Evolutionary conservation across 805 yeast species (phyloP), one percentile per base, ranked within the genome.

Genomic region (Geotrichum ghanense): DNA sequence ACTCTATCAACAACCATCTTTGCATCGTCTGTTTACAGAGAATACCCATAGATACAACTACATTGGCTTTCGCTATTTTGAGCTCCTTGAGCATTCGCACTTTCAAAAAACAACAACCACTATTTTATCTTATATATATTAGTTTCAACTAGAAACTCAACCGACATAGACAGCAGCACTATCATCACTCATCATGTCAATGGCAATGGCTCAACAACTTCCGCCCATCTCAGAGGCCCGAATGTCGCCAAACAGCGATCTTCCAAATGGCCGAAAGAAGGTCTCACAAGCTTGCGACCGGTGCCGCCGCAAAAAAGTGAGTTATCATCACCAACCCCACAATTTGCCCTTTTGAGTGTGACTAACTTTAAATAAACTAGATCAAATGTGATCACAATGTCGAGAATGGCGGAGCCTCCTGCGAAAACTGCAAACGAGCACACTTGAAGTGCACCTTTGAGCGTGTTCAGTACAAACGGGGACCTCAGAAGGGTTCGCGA

Each of bases 311-410:
- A 31, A 31, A n/a, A 31, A 31, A 31, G 37, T 31, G 17, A 10
- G 37, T 31, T 31, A 5, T n/a, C 37, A 4, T 31, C 37, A 6
- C 14, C 10, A 6, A 6, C 37, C 16, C 17, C 10, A 5, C 16
- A 5, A 6, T 12, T 31, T 7, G n/a, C n/a, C n/a, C n/a, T n/a
- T n/a, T n/a, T n/a, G n/a, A n/a, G n/a, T n/a, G 7, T 9, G 12
- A n/a, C 37, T 31, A 31, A 31, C 37, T 31, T 19, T 10, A n/a
- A n/a, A n/a, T n/a, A n/a, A 31, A 9, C 31, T 31, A 31, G 37
- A 31, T 31, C 16, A 31, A 31, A 31, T 31, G 37, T 12, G 37
- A 31, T 31, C 37, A 31, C 17, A 31, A 31, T n/a, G 37, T 31
- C 19, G 37, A 31, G 16, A 31, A 31, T 12, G 37, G 37, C 17